Evolutionary conservation across 2,329 filamentous ascomycete species (phyloP).

Genomic region (Arthrinium phaeospermum): DNA sequence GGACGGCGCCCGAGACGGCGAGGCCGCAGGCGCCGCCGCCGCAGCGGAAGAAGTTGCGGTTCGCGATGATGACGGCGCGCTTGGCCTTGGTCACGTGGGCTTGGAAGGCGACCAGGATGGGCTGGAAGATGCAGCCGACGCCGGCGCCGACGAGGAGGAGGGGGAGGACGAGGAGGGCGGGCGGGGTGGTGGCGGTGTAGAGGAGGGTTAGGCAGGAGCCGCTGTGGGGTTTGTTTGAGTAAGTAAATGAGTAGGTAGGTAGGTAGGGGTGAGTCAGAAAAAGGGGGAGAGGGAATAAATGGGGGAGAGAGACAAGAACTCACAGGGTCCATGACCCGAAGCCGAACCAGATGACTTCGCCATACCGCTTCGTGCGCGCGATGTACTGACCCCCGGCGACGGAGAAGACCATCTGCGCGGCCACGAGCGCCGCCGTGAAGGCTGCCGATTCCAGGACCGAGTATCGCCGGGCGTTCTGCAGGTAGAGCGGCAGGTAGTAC

Average conservation of each 20-base stretch:
- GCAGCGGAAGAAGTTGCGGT: conserved; percentile 66
- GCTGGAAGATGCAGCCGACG: conserved; percentile 55
- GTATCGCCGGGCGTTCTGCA: conserved; percentile 57
- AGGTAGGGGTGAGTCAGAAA: background rate
- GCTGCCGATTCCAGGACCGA: conserved; percentile 53
- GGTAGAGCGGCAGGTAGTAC: conserved; percentile 67
- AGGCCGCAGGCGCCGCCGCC: conserved; percentile 64
- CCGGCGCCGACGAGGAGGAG: conserved; percentile 58
- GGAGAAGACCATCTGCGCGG: conserved; percentile 51
- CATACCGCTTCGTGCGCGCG: conserved; percentile 60
- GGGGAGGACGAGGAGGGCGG: conserved; percentile 55
- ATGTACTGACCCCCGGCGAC: conserved; percentile 62
- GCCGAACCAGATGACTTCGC: conserved; percentile 59
- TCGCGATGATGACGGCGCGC: conserved; percentile 66
- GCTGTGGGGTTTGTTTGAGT: conserved; percentile 24
- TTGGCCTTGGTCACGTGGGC: conserved; percentile 62
- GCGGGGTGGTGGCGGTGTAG: conserved; percentile 50
- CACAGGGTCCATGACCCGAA: conserved; percentile 44
- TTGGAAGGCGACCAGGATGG: conserved; percentile 61
- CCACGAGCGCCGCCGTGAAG: conserved; percentile 56
- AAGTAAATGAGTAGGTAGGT: background rate
- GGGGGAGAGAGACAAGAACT: conserved; percentile 20
- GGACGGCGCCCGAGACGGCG: conserved; percentile 60
- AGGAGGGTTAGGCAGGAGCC: conserved; percentile 59
- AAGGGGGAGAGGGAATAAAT: background rate